These are phyloP conservation scores for Cynara cardunculus DNA, from an alignment of 129 eudicot species.

Conservation along the genomic window DNA sequence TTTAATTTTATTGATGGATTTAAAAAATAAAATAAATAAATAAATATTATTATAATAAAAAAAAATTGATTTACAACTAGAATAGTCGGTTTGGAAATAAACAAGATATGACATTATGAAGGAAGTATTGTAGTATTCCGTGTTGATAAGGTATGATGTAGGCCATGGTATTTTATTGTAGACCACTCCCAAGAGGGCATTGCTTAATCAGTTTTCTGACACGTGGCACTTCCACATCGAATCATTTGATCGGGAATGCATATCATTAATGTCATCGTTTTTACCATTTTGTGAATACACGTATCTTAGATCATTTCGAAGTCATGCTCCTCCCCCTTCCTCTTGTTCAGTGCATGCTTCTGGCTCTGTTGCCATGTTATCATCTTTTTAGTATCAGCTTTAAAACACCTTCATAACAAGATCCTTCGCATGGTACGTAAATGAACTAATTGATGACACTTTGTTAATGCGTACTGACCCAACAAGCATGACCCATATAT, in stretches of 20 bases:
- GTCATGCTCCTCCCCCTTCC: no score
- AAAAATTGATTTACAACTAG: not conserved
- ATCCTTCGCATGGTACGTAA: no score
- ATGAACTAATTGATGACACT: no score
- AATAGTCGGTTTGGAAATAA: not conserved
- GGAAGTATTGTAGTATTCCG: not conserved
- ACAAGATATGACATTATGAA: not conserved
- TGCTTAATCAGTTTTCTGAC: not conserved
- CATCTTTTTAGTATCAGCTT: no score
- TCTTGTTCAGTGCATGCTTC: no score
- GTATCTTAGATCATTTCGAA: no score
- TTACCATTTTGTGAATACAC: no score
- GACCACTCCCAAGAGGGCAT: not conserved
- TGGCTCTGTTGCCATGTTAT: no score
- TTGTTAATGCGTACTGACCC: no score
- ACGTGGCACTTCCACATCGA: not conserved
- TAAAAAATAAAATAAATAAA: not conserved
- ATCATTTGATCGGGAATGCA: not conserved
- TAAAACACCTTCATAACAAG: no score
- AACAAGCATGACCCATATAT: no score
- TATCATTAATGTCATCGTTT: not conserved
- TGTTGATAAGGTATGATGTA: conserved; percentile 5
- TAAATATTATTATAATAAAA: not conserved
- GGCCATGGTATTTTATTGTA: conserved; percentile 1
- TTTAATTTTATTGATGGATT: no score